phyloP scores from a whole-genome alignment of 2,329 filamentous ascomycete genomes.

The Periglandula ipomoeae region DNA sequence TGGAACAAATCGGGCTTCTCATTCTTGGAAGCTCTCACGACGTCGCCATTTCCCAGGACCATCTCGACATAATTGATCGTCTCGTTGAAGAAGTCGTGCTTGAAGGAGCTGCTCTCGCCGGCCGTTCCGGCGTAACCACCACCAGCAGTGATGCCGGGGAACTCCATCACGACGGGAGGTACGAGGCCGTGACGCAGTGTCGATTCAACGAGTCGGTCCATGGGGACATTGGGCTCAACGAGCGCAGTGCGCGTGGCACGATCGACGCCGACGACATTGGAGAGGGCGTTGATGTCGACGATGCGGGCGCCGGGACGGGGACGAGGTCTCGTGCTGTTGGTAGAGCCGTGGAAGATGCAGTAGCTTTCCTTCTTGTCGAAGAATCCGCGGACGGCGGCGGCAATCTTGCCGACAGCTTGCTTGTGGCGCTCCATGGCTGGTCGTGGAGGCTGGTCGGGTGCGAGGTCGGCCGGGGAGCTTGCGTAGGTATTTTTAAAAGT shows the following conservation, averaged over 20 bases:
- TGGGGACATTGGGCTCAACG: slow-evolving; percentile 67
- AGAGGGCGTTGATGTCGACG: slow-evolving; percentile 57
- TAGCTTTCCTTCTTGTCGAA: slow-evolving; percentile 47
- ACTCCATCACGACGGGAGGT: slow-evolving; percentile 67
- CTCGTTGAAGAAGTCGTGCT: slow-evolving; percentile 62
- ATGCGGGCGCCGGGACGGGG: slow-evolving; percentile 19
- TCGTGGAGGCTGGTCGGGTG: no score
- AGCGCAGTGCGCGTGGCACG: slow-evolving; percentile 45
- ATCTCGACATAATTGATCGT: slow-evolving; percentile 58
- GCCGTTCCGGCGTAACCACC: slow-evolving; percentile 64
- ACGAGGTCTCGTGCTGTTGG: slow-evolving; percentile 59
- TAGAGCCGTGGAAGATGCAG: slow-evolving; percentile 69
- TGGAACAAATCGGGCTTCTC: slow-evolving; percentile 49
- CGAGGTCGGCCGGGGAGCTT: no score
- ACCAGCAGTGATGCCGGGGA: slow-evolving; percentile 65
- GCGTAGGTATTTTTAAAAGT: background rate
- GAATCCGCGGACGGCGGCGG: slow-evolving; percentile 37
- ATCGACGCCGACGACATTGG: slow-evolving; percentile 56
- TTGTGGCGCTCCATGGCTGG: slow-evolving; percentile 44
- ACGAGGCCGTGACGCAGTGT: slow-evolving; percentile 58
- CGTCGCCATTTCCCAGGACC: slow-evolving; percentile 56
- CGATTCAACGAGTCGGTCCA: slow-evolving; percentile 59
- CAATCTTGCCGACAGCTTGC: slow-evolving; percentile 37
- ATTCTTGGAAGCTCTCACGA: slow-evolving; percentile 41
- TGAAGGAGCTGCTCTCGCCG: slow-evolving; percentile 62